Base-by-base conservation (phyloP, 1,139 yeast species). In the Geotrichum citri-aurantii region DNA sequence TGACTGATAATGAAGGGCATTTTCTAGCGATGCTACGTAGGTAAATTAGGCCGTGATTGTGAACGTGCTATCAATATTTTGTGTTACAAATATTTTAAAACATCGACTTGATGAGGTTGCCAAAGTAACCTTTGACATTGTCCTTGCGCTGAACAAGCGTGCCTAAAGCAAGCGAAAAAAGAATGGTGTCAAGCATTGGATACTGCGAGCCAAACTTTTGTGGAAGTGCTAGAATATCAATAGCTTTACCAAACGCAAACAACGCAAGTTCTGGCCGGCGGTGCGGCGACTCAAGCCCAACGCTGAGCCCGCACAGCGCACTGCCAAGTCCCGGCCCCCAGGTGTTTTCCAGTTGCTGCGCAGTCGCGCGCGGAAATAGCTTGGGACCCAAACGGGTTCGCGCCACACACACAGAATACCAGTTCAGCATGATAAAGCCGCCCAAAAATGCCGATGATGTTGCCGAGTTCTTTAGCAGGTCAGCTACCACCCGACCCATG, bases 251-350 rank as follows among this genome's bases (percentile, higher is more conserved):
- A 46, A 56, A 49, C 6, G 55, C 73, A 65, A 77, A 77, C 21
- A 77, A 65, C 0, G 79, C 74, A 59, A 77, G 71, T 62, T 77
- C 81, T 27, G 77, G 73, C 44, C 79, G 68, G 37, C 80, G 65
- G 55, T 66, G 66, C 1, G 73, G 66, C 19, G 66, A 70, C 60
- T 77, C 80, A 7, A 77, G 64, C 27, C 75, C 64, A 7, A 76
- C 58, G 61, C 79, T 73, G 50, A 75, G 65, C 8, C 80, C 80
- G 56, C 78, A 70, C 17, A 68, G 50, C 1, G 71, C 59, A 19
- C 74, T 66, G 2, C 79, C 80, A 17, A 71, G 57, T 2, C 68
- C 71, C 1, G 77, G 75, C 1, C 75, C 77, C 56, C 70, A 65
- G 2, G 73, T 65, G 49, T 73, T 74, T 56, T 75, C 78, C 65